A percentile compares a stretch with the other conserved stretches of the same genome.
phyloP scores from a whole-genome alignment of 805 yeast genomes.

The Candida yuanshanica region DNA sequence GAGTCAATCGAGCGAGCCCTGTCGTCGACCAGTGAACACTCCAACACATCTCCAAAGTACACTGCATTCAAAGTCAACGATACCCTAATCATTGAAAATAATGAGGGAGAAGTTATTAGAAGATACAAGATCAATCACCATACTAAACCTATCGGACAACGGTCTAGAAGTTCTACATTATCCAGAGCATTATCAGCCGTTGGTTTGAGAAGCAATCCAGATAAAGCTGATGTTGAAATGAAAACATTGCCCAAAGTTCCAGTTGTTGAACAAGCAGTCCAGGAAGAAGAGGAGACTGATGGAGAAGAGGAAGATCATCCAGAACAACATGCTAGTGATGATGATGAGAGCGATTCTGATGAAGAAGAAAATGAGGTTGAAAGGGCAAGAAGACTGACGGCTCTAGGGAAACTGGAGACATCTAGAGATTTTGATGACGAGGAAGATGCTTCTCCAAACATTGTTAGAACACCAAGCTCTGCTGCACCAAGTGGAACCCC shows the following conservation, averaged over 20 bases:
- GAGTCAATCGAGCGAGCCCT: conserved; percentile 8
- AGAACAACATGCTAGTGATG: conserved; percentile 22
- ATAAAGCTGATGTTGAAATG: not conserved
- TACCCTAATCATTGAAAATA: conserved; percentile 77
- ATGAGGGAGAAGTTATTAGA: conserved; percentile 86
- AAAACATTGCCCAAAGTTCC: not conserved
- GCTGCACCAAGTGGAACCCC: not conserved
- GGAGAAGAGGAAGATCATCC: conserved; percentile 17
- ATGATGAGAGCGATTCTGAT: conserved; percentile 24
- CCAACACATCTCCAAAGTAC: conserved; percentile 20
- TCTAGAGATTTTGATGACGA: conserved; percentile 43
- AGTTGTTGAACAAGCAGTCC: not conserved
- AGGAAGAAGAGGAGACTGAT: conserved; percentile 17
- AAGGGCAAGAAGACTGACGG: conserved; percentile 54
- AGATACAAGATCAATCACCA: conserved; percentile 72
- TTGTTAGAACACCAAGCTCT: not conserved
- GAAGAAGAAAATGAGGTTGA: conserved; percentile 60
- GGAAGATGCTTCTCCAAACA: conserved; percentile 29
- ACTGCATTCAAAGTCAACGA: conserved; percentile 80
- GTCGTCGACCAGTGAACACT: conserved; percentile 8
- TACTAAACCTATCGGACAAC: conserved; percentile 4
- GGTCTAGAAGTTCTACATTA: conserved; percentile 34
- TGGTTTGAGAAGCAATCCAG: conserved; percentile 35
- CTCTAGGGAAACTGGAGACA: conserved; percentile 40
- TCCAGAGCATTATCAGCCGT: conserved; percentile 47